Evolutionary conservation across 176 grass and related monocot species (phyloP).

Genomic region (Microstegium vimineum): DNA sequence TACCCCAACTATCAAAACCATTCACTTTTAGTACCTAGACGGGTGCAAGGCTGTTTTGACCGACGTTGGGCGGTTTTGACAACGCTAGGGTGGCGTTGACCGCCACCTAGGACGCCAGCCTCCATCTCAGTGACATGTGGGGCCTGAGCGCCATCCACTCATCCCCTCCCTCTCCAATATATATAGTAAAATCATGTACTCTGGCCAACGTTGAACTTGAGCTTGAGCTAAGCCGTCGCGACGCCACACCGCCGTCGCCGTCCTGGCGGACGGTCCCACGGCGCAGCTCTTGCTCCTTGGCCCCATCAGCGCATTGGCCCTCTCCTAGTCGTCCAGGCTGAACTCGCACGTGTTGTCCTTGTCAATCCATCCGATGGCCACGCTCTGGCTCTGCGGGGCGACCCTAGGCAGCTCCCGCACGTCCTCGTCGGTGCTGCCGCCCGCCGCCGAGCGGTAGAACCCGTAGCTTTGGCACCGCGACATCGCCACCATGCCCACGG

Average conservation of each 20-base stretch:
- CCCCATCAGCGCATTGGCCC: neutral
- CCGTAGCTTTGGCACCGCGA: constrained; percentile 48
- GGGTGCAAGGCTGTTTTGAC: too few species aligned
- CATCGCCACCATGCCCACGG: constrained; percentile 29
- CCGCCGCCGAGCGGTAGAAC: constrained; percentile 41
- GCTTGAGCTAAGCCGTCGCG: neutral
- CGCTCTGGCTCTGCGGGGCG: constrained; percentile 39
- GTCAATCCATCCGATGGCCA: constrained; percentile 47
- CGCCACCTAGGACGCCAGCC: too few species aligned
- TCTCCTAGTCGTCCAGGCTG: neutral
- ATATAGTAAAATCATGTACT: too few species aligned
- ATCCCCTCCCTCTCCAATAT: too few species aligned
- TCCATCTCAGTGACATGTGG: too few species aligned
- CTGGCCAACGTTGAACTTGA: neutral
- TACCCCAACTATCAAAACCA: too few species aligned
- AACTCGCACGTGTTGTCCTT: constrained; percentile 66
- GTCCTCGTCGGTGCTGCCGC: constrained; percentile 5
- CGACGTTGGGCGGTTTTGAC: too few species aligned
- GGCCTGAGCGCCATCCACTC: too few species aligned
- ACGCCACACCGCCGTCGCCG: neutral
- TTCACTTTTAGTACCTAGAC: too few species aligned
- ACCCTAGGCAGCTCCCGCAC: constrained; percentile 42
- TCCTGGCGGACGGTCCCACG: constrained; percentile 8
- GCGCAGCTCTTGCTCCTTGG: constrained; percentile 50
- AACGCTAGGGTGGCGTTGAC: too few species aligned